These are phyloP conservation scores for Mucor racemosus DNA, from an alignment of 371 early-diverging fungal genomes.

Conservation along the genomic window DNA sequence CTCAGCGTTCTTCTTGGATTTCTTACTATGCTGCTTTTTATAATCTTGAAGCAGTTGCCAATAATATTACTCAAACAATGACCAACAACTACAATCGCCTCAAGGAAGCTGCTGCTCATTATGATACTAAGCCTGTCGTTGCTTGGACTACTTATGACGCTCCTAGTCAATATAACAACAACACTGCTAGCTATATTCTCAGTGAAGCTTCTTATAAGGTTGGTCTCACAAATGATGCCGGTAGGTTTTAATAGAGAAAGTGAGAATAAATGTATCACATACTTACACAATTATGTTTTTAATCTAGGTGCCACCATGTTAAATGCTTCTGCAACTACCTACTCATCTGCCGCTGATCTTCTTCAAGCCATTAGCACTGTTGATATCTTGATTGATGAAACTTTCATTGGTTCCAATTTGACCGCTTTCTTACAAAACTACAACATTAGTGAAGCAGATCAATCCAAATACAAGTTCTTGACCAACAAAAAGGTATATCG, in stretches of 20 bases:
- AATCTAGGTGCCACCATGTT: conserved; percentile 17
- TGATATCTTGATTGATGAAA: conserved; percentile 78
- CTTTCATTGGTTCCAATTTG: conserved; percentile 55
- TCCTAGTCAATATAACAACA: conserved; percentile 68
- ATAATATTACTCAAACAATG: conserved; percentile 56
- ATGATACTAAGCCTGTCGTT: conserved; percentile 60
- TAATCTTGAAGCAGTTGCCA: conserved; percentile 69
- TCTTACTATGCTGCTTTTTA: conserved; percentile 79
- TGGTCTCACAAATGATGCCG: conserved; percentile 68
- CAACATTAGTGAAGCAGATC: conserved; percentile 42
- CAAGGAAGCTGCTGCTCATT: conserved; percentile 53
- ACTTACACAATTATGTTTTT: neutral
- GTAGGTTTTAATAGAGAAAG: conserved; percentile 21
- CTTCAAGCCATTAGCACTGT: conserved; percentile 60
- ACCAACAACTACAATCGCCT: conserved; percentile 72
- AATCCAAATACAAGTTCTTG: conserved; percentile 64
- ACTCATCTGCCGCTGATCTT: conserved; percentile 51
- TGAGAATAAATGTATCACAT: neutral
- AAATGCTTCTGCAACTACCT: conserved; percentile 30
- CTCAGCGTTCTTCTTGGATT: conserved; percentile 75
- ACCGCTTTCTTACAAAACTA: conserved; percentile 60
- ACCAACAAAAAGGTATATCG: conserved; percentile 68
- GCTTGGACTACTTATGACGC: conserved; percentile 73
- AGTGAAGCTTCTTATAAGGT: conserved; percentile 65
- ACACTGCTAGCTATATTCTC: conserved; percentile 68